Conservation (phyloP, 148 eudicot species). For the Diospyros kaki region DNA sequence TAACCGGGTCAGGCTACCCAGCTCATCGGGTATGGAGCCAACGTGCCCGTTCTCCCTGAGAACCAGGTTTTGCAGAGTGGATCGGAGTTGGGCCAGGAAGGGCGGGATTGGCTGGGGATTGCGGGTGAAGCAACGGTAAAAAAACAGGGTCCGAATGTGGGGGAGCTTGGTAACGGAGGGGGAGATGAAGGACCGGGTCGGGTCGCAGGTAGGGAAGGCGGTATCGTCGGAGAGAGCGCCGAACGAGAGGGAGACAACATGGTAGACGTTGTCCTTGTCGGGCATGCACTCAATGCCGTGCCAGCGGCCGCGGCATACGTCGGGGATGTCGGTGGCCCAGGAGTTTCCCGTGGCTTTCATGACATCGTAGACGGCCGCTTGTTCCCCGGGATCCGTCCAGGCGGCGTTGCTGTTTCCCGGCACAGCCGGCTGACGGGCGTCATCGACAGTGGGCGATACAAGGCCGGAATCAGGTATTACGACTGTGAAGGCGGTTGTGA, state of each 20-base stretch:
- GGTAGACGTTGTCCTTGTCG: slow-evolving; percentile 70
- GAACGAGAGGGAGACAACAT: slow-evolving; percentile 79
- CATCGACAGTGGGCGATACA: slow-evolving; percentile 40
- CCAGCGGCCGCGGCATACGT: slow-evolving; percentile 92
- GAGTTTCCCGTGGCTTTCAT: slow-evolving; percentile 86
- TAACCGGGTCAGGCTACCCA: slow-evolving; percentile 66
- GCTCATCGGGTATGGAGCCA: slow-evolving; percentile 66
- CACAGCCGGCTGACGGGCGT: slow-evolving; percentile 64
- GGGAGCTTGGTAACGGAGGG: slow-evolving; percentile 72
- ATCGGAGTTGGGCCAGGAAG: slow-evolving; percentile 66
- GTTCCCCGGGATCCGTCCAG: slow-evolving; percentile 59
- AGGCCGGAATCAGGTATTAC: slow-evolving; percentile 58
- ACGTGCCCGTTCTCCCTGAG: slow-evolving; percentile 81
- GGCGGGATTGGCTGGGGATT: slow-evolving; percentile 87
- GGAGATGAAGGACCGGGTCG: slow-evolving; percentile 55
- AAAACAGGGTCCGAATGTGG: slow-evolving; percentile 69
- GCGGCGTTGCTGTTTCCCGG: slow-evolving; percentile 55
- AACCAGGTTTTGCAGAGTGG: slow-evolving; percentile 62
- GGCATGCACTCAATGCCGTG: slow-evolving; percentile 99
- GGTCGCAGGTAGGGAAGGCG: slow-evolving; percentile 82
- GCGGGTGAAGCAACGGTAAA: slow-evolving; percentile 71
- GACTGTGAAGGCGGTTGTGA: slow-evolving; percentile 48
- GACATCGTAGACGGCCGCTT: slow-evolving; percentile 80
- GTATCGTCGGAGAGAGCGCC: slow-evolving; percentile 93
- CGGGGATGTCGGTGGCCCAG: slow-evolving; percentile 87